Conservation (phyloP, 2,329 filamentous ascomycete species). For the Hypoxylon sp. region DNA sequence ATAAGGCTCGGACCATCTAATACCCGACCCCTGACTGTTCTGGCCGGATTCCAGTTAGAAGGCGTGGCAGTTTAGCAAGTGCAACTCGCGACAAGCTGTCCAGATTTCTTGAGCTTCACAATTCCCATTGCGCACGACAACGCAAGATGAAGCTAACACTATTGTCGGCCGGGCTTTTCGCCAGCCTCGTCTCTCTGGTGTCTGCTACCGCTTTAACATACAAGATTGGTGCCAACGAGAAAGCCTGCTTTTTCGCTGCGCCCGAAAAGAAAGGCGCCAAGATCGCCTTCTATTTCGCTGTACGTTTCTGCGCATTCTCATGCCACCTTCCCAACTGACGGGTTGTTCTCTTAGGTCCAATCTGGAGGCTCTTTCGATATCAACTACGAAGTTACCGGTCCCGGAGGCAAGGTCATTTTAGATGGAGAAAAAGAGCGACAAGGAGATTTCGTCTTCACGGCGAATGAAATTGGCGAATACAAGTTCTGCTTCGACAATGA, state of each 20-base stretch:
- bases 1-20: slow-evolving; percentile 34
- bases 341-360: slow-evolving; percentile 79
- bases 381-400: slow-evolving; percentile 90
- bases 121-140: slow-evolving; percentile 46
- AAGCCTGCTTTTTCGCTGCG: slow-evolving; percentile 92
- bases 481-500: slow-evolving; percentile 98
- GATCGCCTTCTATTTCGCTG: slow-evolving; percentile 98
- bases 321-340: slow-evolving; percentile 18
- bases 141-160: slow-evolving; percentile 75
- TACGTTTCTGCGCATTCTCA: slow-evolving; percentile 62
- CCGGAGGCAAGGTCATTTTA: slow-evolving; percentile 83
- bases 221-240: slow-evolving; percentile 90
- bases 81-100: slow-evolving; percentile 48
- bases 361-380: slow-evolving; percentile 97
- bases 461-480: slow-evolving; percentile 89
- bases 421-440: slow-evolving; percentile 92
- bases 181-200: slow-evolving; percentile 77
- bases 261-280: slow-evolving; percentile 86
- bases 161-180: slow-evolving; percentile 77
- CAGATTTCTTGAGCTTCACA: slow-evolving; percentile 43
- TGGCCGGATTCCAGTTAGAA: slow-evolving; percentile 2
- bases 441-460: slow-evolving; percentile 98
- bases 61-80: slow-evolving; percentile 37
- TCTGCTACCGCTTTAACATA: slow-evolving; percentile 95
- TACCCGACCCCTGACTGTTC: slow-evolving; percentile 37